Conservation (phyloP, 73 alveolate genomes). For the Diophrys appendiculata region DNA sequence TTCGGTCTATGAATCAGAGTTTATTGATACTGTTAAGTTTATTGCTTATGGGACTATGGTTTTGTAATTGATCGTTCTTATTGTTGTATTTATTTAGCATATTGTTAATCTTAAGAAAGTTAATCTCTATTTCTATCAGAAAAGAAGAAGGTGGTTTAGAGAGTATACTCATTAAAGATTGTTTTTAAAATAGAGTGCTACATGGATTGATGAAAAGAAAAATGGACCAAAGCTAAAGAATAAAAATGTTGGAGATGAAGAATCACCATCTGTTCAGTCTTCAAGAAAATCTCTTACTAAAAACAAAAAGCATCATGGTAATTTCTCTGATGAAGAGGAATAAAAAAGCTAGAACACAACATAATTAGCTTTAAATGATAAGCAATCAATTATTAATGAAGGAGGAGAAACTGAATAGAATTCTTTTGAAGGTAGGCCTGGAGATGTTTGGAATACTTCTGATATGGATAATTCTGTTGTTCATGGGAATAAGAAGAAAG, state of each 20-base stretch:
- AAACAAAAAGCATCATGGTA: too few relatives aligned
- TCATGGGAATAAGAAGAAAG: background rate
- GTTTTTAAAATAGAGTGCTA: background rate
- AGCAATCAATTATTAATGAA: too few relatives aligned
- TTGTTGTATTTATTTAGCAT: background rate
- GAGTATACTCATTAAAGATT: background rate
- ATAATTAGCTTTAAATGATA: too few relatives aligned
- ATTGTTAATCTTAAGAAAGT: too few relatives aligned
- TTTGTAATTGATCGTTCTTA: background rate
- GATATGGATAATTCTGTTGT: background rate
- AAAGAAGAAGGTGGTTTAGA: background rate
- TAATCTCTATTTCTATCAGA: background rate
- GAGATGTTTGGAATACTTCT: background rate
- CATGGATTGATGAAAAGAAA: background rate
- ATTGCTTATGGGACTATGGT: background rate
- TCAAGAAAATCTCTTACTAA: too few relatives aligned
- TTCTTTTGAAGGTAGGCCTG: too few relatives aligned
- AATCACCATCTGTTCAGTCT: too few relatives aligned
- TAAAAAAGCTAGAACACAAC: too few relatives aligned
- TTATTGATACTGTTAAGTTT: background rate
- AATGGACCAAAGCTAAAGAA: background rate
- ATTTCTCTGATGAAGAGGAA: too few relatives aligned
- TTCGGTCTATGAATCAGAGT: background rate
- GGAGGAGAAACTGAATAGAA: background rate
- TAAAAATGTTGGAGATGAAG: too few relatives aligned